Evolutionary conservation across 2,329 filamentous ascomycete species (phyloP), one percentile per base, ranked within the genome.

Genomic region (Aspergillus novoparasiticus): DNA sequence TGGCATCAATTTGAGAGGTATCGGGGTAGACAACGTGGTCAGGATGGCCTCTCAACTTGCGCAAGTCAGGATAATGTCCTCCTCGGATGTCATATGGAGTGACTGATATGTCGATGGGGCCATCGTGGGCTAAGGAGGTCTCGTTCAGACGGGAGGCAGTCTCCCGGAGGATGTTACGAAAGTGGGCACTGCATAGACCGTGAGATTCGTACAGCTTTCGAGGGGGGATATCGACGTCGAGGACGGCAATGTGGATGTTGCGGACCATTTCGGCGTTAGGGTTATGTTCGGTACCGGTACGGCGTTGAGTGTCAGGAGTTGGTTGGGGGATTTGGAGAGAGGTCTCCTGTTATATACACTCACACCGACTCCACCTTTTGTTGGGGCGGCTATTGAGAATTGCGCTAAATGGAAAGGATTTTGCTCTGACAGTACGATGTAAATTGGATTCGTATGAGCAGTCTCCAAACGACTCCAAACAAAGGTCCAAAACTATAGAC

Each of bases 141-240:
- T 70, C 46, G 56, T 72, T 72, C 41, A 72, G 45, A 30, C 62
- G 64, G 3, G 67, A 55, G 11, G 70, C 69, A n/a, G 70, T 70
- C 41, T 71, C 67, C 41, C 65, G 68, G 3, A 72, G 68, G 26
- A 70, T 68, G 19, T 68, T 63, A 60, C 70, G 68, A 54, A 72
- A 72, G 55, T 72, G 69, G 0, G 70, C 70, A 43, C 70, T 72
- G 64, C 67, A 72, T 11, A 72, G 68, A 3, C 70, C 70, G 14
- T 68, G 65, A 2, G 70, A 68, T 54, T 72, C 70, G 41, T 72
- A 72, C 16, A 72, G 64, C 8, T 58, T 50, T 6, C 70, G 70
- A 11, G 70, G 69, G 43, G 70, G 70, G 39, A 72, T 72, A 46
- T 72, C 70, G 55, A 72, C 70, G 54, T 72, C 70, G 28, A 72